Base-by-base conservation (phyloP, 176 grass and related monocot genomes). In the Microstegium vimineum region DNA sequence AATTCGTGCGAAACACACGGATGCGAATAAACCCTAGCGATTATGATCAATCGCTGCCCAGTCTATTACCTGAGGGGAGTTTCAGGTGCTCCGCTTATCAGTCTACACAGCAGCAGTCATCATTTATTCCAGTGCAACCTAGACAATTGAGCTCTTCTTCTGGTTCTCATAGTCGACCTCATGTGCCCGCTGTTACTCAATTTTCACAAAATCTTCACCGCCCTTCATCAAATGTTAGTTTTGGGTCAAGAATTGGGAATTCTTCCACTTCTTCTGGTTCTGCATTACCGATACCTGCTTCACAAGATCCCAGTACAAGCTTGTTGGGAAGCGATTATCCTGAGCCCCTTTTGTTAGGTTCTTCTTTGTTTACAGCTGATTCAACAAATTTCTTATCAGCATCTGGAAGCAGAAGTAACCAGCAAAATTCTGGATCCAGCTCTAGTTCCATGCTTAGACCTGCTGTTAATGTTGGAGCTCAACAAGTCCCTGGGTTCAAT, bases 41-140 rank as follows among this genome's bases (percentile, higher is more conserved):
- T 61, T 66, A 72, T 88, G 85, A 91, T 66, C 81, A 80, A 68
- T 72, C 77, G 38, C 81, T 69, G 20, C 54, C 89, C 37, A 84
- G 35, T 72, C 77, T 87, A 16, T 66, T 85, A 61, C 71, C 85
- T 33, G 85, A 87, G 70, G 81, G 34, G 65, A 84, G 64, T 85
- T 72, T 84, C 57, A 80, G 85, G 36, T 28, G 72, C 60, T 81
- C 85, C 49, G 23, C 45, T 60, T 75, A 81, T 51, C 71, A 59
- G 36, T 71, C 76, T 81, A 54, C 30, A 2, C 71, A 66, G 43
- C 84, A 83, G 35, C 74, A 64, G 8, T 84, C 85, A 66, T 72
- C 81, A 22, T 84, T 87, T 87, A 84, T 80, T 71, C 89, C 81
- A 79, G 81, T 84, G 62, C 89, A 91, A 75, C 71, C 89, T 75